phyloP scores from a whole-genome alignment of 371 early-diverging fungal species.

The Mucor plumbeus region DNA sequence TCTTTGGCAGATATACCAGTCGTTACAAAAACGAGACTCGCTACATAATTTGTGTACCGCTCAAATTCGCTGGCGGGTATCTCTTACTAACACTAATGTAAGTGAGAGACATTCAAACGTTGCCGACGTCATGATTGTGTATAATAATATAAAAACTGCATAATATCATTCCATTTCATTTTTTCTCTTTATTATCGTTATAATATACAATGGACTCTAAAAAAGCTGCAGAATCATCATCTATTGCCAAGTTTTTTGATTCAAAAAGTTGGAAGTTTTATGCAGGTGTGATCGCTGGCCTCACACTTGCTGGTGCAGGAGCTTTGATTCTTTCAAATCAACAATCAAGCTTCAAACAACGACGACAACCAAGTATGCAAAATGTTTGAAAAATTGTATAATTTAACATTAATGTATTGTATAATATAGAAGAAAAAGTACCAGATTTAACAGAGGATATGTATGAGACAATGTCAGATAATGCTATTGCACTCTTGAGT shows the following conservation, averaged over 20 bases:
- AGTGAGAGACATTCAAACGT: not conserved
- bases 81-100: too few relatives aligned
- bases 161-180: not conserved
- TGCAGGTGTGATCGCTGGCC: constrained; percentile 67
- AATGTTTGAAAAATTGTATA: not conserved
- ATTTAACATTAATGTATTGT: not conserved
- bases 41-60: too few relatives aligned
- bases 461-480: constrained; percentile 61
- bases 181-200: not conserved
- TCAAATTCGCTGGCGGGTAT: too few relatives aligned
- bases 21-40: too few relatives aligned
- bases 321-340: constrained; percentile 62
- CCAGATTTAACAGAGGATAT: constrained; percentile 30
- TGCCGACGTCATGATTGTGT: constrained; percentile 5
- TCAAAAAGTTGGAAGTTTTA: constrained; percentile 79
- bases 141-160: not conserved
- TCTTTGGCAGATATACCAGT: too few relatives aligned
- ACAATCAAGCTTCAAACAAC: constrained; percentile 3
- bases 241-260: constrained; percentile 54
- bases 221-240: not conserved
- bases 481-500: constrained; percentile 59
- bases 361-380: not conserved
- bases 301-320: constrained; percentile 68
- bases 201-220: not conserved
- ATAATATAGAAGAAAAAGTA: not conserved